Evolutionary conservation across 352 stramenopile species (phyloP).

Genomic region (Albugo laibachii): DNA sequence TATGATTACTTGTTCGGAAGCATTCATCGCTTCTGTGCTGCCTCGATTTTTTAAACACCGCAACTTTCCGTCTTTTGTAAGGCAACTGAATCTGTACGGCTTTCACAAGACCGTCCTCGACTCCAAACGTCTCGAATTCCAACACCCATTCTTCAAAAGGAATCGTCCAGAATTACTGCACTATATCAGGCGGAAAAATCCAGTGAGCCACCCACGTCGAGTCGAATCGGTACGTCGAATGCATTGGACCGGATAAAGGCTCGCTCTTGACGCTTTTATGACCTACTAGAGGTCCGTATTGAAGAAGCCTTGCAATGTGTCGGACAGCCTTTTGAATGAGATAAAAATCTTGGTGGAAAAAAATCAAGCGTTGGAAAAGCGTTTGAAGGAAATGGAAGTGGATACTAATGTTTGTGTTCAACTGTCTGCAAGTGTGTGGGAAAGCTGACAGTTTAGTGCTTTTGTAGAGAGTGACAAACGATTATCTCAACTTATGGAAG

Average conservation of each 20-base stretch:
- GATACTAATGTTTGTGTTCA: constrained; percentile 40
- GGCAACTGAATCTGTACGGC: constrained; percentile 86
- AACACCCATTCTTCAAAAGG: constrained; percentile 81
- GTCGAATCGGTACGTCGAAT: not conserved
- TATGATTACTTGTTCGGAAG: constrained; percentile 75
- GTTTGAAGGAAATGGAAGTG: constrained; percentile 59
- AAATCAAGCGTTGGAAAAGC: constrained; percentile 74
- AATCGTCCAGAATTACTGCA: constrained; percentile 68
- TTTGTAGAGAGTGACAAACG: constrained; percentile 52
- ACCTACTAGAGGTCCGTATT: constrained; percentile 29
- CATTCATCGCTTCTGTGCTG: constrained; percentile 67
- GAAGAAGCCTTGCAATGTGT: constrained; percentile 49
- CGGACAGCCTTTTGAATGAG: constrained; percentile 50
- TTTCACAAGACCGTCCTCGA: constrained; percentile 87
- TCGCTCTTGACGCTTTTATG: not conserved
- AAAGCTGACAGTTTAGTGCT: not conserved
- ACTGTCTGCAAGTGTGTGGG: not conserved
- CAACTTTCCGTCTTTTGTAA: constrained; percentile 86
- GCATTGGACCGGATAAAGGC: too few species aligned
- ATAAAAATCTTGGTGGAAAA: constrained; percentile 66
- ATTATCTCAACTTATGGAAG: constrained; percentile 79
- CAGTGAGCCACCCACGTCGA: not conserved
- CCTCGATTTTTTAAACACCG: constrained; percentile 84
- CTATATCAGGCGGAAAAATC: constrained; percentile 66
- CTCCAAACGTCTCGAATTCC: constrained; percentile 84